phyloP scores from a whole-genome alignment of 306 rosid genomes.

The Rubus parviflorus region DNA sequence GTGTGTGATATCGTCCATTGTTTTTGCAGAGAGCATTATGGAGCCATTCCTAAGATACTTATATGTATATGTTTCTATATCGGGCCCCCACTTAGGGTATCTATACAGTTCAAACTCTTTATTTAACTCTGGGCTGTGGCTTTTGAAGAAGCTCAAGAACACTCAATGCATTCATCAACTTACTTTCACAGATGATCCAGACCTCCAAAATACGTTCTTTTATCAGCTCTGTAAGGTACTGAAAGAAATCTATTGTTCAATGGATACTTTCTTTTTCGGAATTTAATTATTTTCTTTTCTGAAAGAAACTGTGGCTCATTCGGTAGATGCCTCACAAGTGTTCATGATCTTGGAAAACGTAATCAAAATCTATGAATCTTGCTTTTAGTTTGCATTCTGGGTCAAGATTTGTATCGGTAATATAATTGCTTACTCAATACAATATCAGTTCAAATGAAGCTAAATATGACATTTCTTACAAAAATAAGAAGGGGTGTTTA shows the following conservation, averaged over 20 bases:
- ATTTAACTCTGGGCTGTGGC: slow-evolving; percentile 94
- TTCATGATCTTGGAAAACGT: background rate
- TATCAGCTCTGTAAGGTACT: slow-evolving; percentile 82
- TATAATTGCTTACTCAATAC: background rate
- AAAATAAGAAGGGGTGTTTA: background rate
- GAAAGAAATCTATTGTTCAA: slow-evolving; percentile 10
- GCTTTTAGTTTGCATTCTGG: background rate
- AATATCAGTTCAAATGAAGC: background rate
- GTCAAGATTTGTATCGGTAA: background rate
- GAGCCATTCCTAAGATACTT: slow-evolving; percentile 75
- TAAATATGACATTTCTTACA: background rate
- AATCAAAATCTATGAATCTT: background rate
- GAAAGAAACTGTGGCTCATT: background rate
- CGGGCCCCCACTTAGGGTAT: slow-evolving; percentile 98
- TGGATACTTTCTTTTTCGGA: background rate
- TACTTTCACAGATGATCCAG: slow-evolving; percentile 88
- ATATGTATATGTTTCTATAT: slow-evolving; percentile 77
- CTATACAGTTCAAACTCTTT: slow-evolving; percentile 92
- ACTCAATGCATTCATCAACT: slow-evolving; percentile 94
- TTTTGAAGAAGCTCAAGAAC: slow-evolving; percentile 82
- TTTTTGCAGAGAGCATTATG: slow-evolving; percentile 76
- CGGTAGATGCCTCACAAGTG: background rate
- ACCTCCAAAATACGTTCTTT: slow-evolving; percentile 80
- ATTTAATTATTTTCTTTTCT: background rate
- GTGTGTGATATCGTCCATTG: slow-evolving; percentile 29